Percentiles rank a stretch among this genome's conserved stretches.
Evolutionary conservation across 1,284 basidiomycete species (phyloP).

Genomic region (Phaffia rhodozyma): DNA sequence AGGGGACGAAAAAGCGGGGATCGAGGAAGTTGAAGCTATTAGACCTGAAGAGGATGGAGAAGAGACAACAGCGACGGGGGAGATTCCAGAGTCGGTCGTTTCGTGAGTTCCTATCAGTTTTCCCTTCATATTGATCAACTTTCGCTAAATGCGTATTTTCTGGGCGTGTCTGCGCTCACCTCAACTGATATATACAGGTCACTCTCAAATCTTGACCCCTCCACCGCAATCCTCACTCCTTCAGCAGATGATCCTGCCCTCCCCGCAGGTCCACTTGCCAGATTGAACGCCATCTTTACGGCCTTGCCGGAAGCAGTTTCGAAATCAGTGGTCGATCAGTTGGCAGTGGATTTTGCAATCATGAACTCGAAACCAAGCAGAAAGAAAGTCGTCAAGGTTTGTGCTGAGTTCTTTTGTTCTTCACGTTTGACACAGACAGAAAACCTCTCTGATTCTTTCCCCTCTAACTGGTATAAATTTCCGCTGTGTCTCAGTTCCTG

Average conservation of each 20-base stretch:
- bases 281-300: conserved; percentile 83
- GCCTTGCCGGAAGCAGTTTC: conserved; percentile 88
- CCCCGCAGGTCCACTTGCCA: conserved; percentile 71
- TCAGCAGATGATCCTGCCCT: conserved; percentile 25
- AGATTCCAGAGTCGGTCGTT: no score
- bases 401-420: conserved; percentile 16
- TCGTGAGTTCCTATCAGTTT: no score
- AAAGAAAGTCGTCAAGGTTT: conserved; percentile 72
- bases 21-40: conserved; percentile 41
- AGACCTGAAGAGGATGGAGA: conserved; percentile 32
- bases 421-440: not conserved
- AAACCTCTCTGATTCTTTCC: not conserved
- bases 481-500: conserved; percentile 50
- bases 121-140: no score
- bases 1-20: conserved; percentile 32
- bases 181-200: no score
- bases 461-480: not conserved
- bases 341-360: conserved; percentile 89
- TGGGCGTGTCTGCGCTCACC: no score
- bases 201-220: no score
- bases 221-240: not conserved
- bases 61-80: not conserved
- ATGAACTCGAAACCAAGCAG: conserved; percentile 91
- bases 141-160: no score
- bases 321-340: conserved; percentile 81